These are phyloP conservation scores for Vitis rotundifolia DNA, from an alignment of 164 flowering plant species.

Conservation along the genomic window DNA sequence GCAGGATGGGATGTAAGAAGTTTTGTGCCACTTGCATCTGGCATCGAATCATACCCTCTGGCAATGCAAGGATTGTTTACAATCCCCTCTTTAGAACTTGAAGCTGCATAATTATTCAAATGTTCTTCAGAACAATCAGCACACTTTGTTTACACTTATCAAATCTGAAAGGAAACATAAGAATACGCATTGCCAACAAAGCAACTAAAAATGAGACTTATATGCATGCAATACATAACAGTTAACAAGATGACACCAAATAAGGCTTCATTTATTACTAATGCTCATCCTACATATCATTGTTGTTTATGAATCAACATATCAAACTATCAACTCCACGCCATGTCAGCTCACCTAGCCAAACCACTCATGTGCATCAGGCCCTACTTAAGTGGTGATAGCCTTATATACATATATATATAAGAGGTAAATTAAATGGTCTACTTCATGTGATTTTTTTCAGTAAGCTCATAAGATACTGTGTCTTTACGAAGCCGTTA, in stretches of 20 bases:
- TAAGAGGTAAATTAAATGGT: too few species aligned
- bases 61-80: constrained; percentile 45
- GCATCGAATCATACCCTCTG: constrained; percentile 34
- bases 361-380: background rate
- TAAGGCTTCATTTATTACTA: background rate
- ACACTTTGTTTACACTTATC: background rate
- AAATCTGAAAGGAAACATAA: background rate
- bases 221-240: background rate
- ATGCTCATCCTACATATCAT: background rate
- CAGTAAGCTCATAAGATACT: too few species aligned
- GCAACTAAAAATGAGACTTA: background rate
- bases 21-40: constrained; percentile 23
- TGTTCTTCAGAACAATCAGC: constrained; percentile 1
- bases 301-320: background rate
- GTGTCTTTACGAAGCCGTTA: too few species aligned
- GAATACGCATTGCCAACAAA: background rate
- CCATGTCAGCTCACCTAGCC: background rate
- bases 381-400: background rate
- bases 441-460: too few species aligned
- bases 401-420: too few species aligned
- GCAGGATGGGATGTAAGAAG: constrained; percentile 14
- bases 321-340: background rate
- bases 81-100: constrained; percentile 20
- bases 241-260: background rate
- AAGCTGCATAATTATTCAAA: constrained; percentile 28